Evolutionary conservation across 2,329 filamentous ascomycete species (phyloP), one percentile per base, ranked within the genome.

Genomic region (Zelopaecilomyces penicillatus): DNA sequence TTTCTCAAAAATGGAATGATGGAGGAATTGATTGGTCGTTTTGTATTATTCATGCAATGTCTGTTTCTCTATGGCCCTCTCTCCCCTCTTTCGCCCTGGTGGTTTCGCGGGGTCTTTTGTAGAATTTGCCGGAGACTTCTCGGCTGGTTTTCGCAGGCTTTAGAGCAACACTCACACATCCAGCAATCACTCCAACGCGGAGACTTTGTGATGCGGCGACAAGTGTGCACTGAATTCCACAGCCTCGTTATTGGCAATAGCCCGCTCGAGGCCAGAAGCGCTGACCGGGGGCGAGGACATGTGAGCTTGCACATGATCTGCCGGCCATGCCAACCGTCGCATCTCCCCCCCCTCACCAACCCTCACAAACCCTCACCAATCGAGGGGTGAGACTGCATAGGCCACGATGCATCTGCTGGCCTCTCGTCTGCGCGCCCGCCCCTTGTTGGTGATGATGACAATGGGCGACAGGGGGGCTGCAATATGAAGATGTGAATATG

Each of bases 81-180:
- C 19, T 19, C 19, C 19, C 19, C 19, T 19, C 19, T 19, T 19
- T 19, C 19, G 19, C 19, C 19, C 19, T 19, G 19, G 19, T 19
- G 19, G 19, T 19, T 19, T 19, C 19, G 3, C 19, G 19, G 19
- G 19, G 19, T 19, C 42, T 51, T 57, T 55, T 56, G 55, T 39
- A 44, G 38, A 39, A 45, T 10, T 33, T 35, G 41, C 47, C 60
- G 62, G 62, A 56, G 54, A 65, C 56, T 59, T 63, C 52, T 63
- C 60, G 58, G 58, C 48, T 39, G 56, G 46, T 50, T 56, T 45
- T 26, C 35, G 44, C 19, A 37, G 39, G 30, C 48, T 19, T 19
- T 19, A 35, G 10, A 35, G 29, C 37, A 38, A 38, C 39, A 45
- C 44, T 49, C 44, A 44, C 41, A 49, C 33, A 49, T 38, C 39